phyloP scores from a whole-genome alignment of 1,139 yeast genomes.

The Lodderomyces jiufengensis region DNA sequence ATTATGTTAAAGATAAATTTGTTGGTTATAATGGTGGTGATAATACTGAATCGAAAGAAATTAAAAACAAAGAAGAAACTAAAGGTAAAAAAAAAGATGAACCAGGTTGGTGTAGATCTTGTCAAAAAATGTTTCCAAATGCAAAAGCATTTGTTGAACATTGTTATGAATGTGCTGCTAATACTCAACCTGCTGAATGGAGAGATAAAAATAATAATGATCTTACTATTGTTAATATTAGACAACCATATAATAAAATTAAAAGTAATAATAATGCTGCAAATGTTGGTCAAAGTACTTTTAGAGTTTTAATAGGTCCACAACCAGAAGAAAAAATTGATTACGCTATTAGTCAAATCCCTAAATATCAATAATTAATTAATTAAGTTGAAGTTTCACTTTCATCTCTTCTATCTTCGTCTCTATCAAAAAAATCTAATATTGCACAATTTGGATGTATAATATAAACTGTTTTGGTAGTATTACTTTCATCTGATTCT shows the following conservation, averaged over 20 bases:
- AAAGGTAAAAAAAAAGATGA: constrained; percentile 29
- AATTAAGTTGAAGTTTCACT: background rate
- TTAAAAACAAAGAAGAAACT: background rate
- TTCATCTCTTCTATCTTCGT: background rate
- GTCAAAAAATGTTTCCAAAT: constrained; percentile 55
- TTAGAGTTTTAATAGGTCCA: constrained; percentile 10
- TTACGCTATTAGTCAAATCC: no score
- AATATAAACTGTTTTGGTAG: constrained; percentile 49
- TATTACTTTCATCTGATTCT: constrained; percentile 20
- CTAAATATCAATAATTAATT: background rate
- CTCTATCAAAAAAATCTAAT: constrained; percentile 49
- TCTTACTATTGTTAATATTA: background rate
- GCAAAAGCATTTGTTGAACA: constrained; percentile 64
- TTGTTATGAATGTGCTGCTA: constrained; percentile 58
- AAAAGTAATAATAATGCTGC: background rate
- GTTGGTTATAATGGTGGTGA: no score
- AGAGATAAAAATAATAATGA: constrained; percentile 10
- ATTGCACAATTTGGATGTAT: constrained; percentile 90
- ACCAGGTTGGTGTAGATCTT: constrained; percentile 63
- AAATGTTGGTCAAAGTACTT: constrained; percentile 8
- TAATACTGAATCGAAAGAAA: constrained; percentile 6
- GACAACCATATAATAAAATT: background rate
- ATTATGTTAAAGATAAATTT: constrained; percentile 54
- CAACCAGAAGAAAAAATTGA: background rate
- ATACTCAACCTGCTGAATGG: constrained; percentile 28